Conservation (phyloP, 768 basidiomycete genomes). For the Suillus occidentalis region DNA sequence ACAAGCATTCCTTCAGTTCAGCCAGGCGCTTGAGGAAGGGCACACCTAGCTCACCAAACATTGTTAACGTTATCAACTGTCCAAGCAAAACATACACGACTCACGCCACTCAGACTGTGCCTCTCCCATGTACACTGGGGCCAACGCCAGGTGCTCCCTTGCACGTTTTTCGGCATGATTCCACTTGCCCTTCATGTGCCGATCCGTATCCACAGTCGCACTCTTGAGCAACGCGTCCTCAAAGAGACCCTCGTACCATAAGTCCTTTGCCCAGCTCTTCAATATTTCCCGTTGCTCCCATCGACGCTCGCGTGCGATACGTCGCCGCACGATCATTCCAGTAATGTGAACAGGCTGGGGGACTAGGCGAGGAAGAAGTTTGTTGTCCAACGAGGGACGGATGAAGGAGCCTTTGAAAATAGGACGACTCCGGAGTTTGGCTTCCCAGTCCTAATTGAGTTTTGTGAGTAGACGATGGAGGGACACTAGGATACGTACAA, state of each 20-base stretch:
- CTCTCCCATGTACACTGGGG: not conserved
- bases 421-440: constrained; percentile 54
- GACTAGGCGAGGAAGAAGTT: constrained; percentile 74
- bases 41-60: not conserved
- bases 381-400: constrained; percentile 62
- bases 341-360: constrained; percentile 76
- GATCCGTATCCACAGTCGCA: not conserved
- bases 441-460: constrained; percentile 51
- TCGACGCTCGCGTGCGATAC: constrained; percentile 45
- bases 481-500: constrained; percentile 40
- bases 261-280: constrained; percentile 32
- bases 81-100: not conserved
- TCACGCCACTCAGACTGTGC: not conserved
- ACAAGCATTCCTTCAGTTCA: constrained; percentile 33
- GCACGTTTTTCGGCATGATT: not conserved
- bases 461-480: not conserved
- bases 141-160: not conserved
- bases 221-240: constrained; percentile 29
- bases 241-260: constrained; percentile 39
- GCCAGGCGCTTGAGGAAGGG: not conserved
- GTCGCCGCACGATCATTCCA: constrained; percentile 62
- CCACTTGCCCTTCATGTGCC: not conserved
- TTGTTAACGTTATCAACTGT: not conserved
- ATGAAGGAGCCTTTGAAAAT: constrained; percentile 72
- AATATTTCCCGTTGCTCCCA: constrained; percentile 35